A percentile compares a stretch with the other conserved stretches of the same genome.
These are phyloP conservation scores for Salisapilia sapeloensis DNA, from an alignment of 352 stramenopile genomes.

Conservation along the genomic window DNA sequence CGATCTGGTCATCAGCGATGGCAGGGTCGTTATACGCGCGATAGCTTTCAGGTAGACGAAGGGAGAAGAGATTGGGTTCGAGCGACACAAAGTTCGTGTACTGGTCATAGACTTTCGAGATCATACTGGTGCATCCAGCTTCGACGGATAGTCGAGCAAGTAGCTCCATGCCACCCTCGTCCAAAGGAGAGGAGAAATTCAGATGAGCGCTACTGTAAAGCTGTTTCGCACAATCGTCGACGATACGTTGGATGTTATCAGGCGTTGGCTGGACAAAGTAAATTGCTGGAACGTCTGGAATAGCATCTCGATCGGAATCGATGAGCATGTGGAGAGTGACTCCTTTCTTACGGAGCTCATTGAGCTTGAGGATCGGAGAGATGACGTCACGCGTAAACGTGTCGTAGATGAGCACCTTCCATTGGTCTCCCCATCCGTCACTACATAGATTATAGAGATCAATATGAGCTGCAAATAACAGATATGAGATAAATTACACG, in stretches of 20 bases:
- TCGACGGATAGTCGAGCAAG: slow-evolving; percentile 71
- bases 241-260: slow-evolving; percentile 91
- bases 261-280: slow-evolving; percentile 94
- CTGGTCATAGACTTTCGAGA: slow-evolving; percentile 94
- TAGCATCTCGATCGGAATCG: slow-evolving; percentile 86
- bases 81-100: slow-evolving; percentile 96
- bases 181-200: slow-evolving; percentile 89
- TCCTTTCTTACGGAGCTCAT: slow-evolving; percentile 89
- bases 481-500: slow-evolving; percentile 7
- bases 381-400: slow-evolving; percentile 92
- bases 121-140: slow-evolving; percentile 64
- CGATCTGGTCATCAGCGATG: slow-evolving; percentile 58
- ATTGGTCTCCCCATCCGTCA: slow-evolving; percentile 70
- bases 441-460: slow-evolving; percentile 6
- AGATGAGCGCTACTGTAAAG: slow-evolving; percentile 89
- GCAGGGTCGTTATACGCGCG: slow-evolving; percentile 85
- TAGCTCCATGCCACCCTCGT: slow-evolving; percentile 70
- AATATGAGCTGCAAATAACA: not conserved
- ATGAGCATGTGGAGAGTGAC: slow-evolving; percentile 97
- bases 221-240: slow-evolving; percentile 83
- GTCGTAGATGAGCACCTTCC: slow-evolving; percentile 98
- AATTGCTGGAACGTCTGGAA: slow-evolving; percentile 93
- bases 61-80: slow-evolving; percentile 88
- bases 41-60: slow-evolving; percentile 90
- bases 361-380: slow-evolving; percentile 94